A percentile compares a stretch with the other conserved stretches of the same genome.
Conservation (phyloP, 2,329 filamentous ascomycete genomes). For the Geoglossum cookeanum region DNA sequence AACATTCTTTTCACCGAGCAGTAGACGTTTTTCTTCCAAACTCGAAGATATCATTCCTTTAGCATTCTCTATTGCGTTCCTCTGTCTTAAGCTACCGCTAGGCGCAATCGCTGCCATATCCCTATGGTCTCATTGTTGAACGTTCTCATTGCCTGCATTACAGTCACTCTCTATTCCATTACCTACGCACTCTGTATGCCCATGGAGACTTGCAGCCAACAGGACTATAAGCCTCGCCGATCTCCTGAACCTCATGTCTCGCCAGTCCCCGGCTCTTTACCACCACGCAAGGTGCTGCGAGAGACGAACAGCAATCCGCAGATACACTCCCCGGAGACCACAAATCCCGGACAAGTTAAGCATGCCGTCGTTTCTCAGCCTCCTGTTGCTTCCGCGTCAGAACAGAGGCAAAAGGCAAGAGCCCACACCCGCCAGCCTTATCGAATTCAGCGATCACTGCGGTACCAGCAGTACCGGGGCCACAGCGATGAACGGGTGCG, state of each 20-base stretch:
- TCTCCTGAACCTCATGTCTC: neutral
- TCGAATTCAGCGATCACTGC: neutral
- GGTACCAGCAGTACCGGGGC: slow-evolving; percentile 24
- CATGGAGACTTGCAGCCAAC: neutral
- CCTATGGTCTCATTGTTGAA: neutral
- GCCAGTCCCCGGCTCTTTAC: neutral
- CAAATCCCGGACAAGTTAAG: slow-evolving; percentile 1
- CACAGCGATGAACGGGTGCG: slow-evolving; percentile 23
- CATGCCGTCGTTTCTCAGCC: slow-evolving; percentile 1
- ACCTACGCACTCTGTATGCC: neutral
- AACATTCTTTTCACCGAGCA: neutral
- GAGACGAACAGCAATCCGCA: neutral
- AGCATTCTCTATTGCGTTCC: slow-evolving; percentile 2
- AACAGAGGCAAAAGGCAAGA: neutral
- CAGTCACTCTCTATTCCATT: neutral
- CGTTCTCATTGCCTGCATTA: neutral
- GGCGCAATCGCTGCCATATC: neutral
- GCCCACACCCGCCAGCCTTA: neutral
- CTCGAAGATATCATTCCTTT: slow-evolving; percentile 1
- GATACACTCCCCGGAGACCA: neutral
- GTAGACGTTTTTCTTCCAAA: neutral
- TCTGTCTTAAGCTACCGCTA: neutral
- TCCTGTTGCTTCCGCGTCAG: neutral
- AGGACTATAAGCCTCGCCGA: neutral
- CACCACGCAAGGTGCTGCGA: neutral